These are phyloP conservation scores for Pyrus pyrifolia DNA, from an alignment of 306 rosid species.

Conservation along the genomic window DNA sequence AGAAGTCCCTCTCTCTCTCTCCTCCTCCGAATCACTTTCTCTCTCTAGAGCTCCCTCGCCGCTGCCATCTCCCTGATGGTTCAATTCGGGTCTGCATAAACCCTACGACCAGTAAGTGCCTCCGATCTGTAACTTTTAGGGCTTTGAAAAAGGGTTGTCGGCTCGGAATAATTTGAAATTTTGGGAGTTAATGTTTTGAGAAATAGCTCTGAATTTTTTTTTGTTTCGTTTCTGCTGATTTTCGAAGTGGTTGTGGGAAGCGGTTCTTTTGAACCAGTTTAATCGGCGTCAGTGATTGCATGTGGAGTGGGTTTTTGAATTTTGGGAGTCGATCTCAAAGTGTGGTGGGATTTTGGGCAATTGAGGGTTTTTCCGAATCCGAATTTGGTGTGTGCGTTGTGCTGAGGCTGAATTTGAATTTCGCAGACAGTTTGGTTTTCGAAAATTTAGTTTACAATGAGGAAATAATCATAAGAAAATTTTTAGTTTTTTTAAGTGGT, in stretches of 20 bases:
- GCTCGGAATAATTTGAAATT: neutral
- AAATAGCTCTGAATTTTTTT: neutral
- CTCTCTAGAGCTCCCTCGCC: conserved; percentile 2
- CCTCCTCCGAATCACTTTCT: conserved; percentile 18
- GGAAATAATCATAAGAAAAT: neutral
- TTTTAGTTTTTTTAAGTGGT: neutral
- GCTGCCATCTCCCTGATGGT: conserved; percentile 7
- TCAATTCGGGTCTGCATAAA: conserved; percentile 18
- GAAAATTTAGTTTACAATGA: neutral
- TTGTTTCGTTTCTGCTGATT: neutral
- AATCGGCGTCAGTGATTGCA: neutral
- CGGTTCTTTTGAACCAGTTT: neutral
- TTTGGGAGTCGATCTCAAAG: conserved; percentile 8
- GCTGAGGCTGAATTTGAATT: conserved; percentile 6
- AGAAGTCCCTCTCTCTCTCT: neutral
- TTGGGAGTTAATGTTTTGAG: neutral
- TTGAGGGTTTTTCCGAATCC: neutral
- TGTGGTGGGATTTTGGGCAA: conserved; percentile 4
- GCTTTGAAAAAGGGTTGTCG: conserved; percentile 14
- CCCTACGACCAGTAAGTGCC: conserved; percentile 37
- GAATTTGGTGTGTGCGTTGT: neutral
- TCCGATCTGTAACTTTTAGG: conserved; percentile 52
- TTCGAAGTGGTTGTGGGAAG: neutral
- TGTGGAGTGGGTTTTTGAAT: neutral
- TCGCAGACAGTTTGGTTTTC: neutral